Percentiles rank a stretch among this genome's conserved stretches.
Evolutionary conservation across 1,284 basidiomycete species (phyloP).

Genomic region (Paramarasmius palmivorus): DNA sequence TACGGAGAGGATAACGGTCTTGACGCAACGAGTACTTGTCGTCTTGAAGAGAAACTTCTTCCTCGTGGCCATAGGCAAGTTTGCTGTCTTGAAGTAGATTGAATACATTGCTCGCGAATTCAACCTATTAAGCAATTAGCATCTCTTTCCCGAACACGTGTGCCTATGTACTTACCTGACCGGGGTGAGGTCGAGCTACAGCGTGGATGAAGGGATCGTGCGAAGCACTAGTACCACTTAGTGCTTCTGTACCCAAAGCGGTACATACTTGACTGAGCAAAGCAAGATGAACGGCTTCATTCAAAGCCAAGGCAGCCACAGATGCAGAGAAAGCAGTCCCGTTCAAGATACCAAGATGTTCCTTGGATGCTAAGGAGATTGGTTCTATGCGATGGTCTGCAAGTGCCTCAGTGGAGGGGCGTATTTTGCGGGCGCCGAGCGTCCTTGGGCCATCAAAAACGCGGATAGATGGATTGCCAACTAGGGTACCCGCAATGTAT

Average conservation of each 20-base stretch:
- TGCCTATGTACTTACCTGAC: slow-evolving; percentile 54
- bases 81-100: slow-evolving; percentile 70
- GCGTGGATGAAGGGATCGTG: slow-evolving; percentile 83
- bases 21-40: slow-evolving; percentile 71
- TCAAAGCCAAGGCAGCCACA: slow-evolving; percentile 65
- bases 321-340: slow-evolving; percentile 81
- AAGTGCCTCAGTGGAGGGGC: slow-evolving; percentile 66
- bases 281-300: slow-evolving; percentile 73
- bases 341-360: slow-evolving; percentile 75
- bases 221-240: slow-evolving; percentile 69
- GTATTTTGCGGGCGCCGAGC: slow-evolving; percentile 54
- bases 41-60: slow-evolving; percentile 63
- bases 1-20: slow-evolving; percentile 80
- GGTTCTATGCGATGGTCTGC: slow-evolving; percentile 62
- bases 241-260: slow-evolving; percentile 85
- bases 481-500: slow-evolving; percentile 77
- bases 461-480: slow-evolving; percentile 76
- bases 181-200: slow-evolving; percentile 79
- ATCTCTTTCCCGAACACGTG: neutral
- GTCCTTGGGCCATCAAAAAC: slow-evolving; percentile 62
- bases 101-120: slow-evolving; percentile 69
- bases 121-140: slow-evolving; percentile 41
- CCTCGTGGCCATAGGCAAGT: slow-evolving; percentile 62
- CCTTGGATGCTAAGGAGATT: slow-evolving; percentile 75
- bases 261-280: slow-evolving; percentile 77